A percentile compares a stretch with the other conserved stretches of the same genome.
Conservation (phyloP, 2,329 filamentous ascomycete genomes). For the Aspergillus chevalieri region DNA sequence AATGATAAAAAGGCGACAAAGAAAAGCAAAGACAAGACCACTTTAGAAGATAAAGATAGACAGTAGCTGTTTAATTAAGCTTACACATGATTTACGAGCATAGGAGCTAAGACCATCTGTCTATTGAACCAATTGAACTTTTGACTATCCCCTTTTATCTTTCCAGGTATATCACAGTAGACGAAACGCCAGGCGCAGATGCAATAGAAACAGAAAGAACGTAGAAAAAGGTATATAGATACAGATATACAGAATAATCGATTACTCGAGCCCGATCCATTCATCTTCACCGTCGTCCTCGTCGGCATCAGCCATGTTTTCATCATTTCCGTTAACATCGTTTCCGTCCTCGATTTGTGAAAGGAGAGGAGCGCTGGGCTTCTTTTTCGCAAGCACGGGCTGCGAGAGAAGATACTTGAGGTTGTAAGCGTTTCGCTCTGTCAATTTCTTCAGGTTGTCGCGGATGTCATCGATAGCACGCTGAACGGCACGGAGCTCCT, state of each 20-base stretch:
- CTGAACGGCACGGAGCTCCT: slow-evolving; percentile 77
- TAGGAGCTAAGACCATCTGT: background rate
- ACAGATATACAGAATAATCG: slow-evolving; percentile 6
- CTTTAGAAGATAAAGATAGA: no score
- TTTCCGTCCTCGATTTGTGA: slow-evolving; percentile 18
- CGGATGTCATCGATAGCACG: slow-evolving; percentile 74
- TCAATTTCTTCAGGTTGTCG: slow-evolving; percentile 72
- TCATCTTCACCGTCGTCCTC: slow-evolving; percentile 42
- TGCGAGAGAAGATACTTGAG: slow-evolving; percentile 71
- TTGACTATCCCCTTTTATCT: slow-evolving; percentile 11
- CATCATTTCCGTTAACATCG: slow-evolving; percentile 18
- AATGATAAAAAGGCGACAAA: no score
- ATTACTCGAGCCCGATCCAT: slow-evolving; percentile 51
- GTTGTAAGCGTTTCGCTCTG: slow-evolving; percentile 83
- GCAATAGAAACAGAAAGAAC: slow-evolving; percentile 14
- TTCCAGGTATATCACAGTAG: slow-evolving; percentile 19
- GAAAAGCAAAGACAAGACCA: no score
- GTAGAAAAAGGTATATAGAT: slow-evolving; percentile 14
- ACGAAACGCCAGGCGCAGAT: slow-evolving; percentile 25
- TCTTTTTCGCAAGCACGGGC: slow-evolving; percentile 34
- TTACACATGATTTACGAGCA: no score
- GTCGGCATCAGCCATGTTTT: slow-evolving; percentile 22
- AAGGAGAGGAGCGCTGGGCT: slow-evolving; percentile 21
- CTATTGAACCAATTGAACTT: background rate
- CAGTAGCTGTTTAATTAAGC: no score